Base-by-base conservation (phyloP, 148 eudicot genomes). In the Linanthus parryae region DNA sequence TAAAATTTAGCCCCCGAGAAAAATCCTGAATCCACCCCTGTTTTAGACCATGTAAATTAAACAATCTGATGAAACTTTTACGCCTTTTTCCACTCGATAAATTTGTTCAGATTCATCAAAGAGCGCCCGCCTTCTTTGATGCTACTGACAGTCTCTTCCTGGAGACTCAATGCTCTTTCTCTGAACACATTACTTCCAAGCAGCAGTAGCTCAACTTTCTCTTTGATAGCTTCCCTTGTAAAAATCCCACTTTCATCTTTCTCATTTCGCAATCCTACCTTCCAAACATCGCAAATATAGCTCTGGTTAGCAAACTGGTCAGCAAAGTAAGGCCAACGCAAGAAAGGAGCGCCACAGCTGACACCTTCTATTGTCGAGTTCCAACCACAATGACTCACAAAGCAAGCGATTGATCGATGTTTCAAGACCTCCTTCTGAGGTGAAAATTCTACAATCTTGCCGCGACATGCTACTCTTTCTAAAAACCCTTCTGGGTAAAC, bases 361-460 rank as follows among this genome's bases (percentile, higher is more conserved):
- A 68, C 24, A 4, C 77, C 52, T 43, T 76, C 81, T 2, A 64
- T 16, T 20, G 73, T 72, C 8, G 78, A 76, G 53, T 76, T 76
- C 78, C 82, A 76, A 0, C 77, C 74, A 27, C 82, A 68, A 48
- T 76, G 82, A 19, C 63, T 68, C 31, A 76, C 2, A 38, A 76
- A 76, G 28, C 78, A 76, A 16, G 69, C 82, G 17, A 77, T 41
- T 0, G 78, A 61, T n/a, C 71, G 66, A 35, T 77, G 82, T 10
- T 58, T 8, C 5, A 77, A 44, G 13, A 73, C 74, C 47, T 69
- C 36, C 44, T 65, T 57, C 35, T 73, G 78, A 12, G 75, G 78
- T n/a, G 78, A 66, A 78, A 75, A 73, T 9, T 31, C 44, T 13
- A 77, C 75, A 19, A 69, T 66, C 28, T 29, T 39, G 5, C 78